These are phyloP conservation scores for Dendrostoma leiphaemia DNA, from an alignment of 2,329 filamentous ascomycete species.

Conservation along the genomic window DNA sequence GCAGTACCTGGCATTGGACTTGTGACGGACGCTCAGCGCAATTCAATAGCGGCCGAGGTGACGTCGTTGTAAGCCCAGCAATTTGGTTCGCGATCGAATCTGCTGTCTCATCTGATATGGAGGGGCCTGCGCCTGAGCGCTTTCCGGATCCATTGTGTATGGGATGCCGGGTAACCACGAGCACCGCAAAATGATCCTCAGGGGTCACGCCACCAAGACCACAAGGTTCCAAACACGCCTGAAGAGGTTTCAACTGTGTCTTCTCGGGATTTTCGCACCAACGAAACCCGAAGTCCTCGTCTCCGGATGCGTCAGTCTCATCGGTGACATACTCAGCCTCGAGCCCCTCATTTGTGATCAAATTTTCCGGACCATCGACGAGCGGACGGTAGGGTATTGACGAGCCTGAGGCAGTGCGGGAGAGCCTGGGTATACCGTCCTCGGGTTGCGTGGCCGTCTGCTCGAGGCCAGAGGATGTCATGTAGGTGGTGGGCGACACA, in stretches of 20 bases:
- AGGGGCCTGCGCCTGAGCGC: background rate
- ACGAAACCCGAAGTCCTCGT: conserved; percentile 42
- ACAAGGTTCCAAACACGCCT: conserved; percentile 55
- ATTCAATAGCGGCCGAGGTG: conserved; percentile 24
- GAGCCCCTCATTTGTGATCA: conserved; percentile 24
- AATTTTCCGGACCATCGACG: conserved; percentile 33
- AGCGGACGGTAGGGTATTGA: conserved; percentile 48
- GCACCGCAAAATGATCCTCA: conserved; percentile 62
- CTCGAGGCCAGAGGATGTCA: conserved; percentile 44
- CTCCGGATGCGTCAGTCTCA: conserved; percentile 33
- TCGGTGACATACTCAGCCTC: conserved; percentile 31
- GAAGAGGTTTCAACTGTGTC: conserved; percentile 38
- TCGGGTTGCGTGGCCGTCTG: conserved; percentile 24
- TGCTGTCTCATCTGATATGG: conserved; percentile 29
- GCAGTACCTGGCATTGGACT: conserved; percentile 46
- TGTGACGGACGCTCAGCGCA: conserved; percentile 3
- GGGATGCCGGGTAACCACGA: conserved; percentile 49
- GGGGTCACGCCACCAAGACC: conserved; percentile 59
- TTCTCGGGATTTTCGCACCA: conserved; percentile 45
- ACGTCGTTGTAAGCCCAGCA: conserved; percentile 39
- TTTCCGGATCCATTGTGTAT: conserved; percentile 23
- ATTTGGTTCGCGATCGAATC: conserved; percentile 42
- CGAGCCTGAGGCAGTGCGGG: conserved; percentile 51
- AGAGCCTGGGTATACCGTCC: conserved; percentile 26
- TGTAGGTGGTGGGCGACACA: conserved; percentile 44